Evolutionary conservation across 2,329 filamentous ascomycete genomes (phyloP).

Genomic region (Colletotrichum plurivorum): DNA sequence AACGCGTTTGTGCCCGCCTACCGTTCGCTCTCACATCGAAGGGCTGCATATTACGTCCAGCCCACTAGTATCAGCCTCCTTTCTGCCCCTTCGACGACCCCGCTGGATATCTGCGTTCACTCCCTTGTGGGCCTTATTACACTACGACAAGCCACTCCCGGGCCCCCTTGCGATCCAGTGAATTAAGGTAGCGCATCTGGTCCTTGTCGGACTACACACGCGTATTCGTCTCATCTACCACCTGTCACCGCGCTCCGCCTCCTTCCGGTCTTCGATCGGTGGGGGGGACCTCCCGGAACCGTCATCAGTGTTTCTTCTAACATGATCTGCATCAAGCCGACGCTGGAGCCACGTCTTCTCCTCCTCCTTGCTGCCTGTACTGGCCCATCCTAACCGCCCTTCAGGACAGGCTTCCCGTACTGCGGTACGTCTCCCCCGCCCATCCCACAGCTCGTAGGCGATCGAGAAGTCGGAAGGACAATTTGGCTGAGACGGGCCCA

Average conservation of each 20-base stretch:
- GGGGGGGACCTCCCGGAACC: constrained; percentile 39
- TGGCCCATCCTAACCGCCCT: background rate
- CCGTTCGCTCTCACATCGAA: constrained; percentile 5
- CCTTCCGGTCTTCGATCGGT: constrained; percentile 45
- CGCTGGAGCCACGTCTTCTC: constrained; percentile 22
- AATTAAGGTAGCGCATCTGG: constrained; percentile 37
- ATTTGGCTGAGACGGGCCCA: constrained; percentile 32
- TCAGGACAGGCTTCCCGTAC: background rate
- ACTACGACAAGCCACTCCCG: constrained; percentile 20
- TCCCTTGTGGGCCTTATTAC: constrained; percentile 19
- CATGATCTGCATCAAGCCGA: constrained; percentile 40
- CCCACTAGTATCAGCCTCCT: constrained; percentile 15
- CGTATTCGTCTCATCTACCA: constrained; percentile 45
- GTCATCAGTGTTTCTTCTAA: constrained; percentile 44
- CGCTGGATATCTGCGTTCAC: constrained; percentile 8
- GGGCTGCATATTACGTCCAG: background rate
- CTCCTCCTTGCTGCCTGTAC: constrained; percentile 6
- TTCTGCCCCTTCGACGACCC: constrained; percentile 3
- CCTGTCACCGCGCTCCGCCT: constrained; percentile 43
- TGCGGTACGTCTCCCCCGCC: background rate
- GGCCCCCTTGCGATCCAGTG: constrained; percentile 25
- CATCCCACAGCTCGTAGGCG: constrained; percentile 17
- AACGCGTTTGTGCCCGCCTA: constrained; percentile 10
- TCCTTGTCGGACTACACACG: constrained; percentile 29
- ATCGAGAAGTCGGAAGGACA: constrained; percentile 35